Conservation (phyloP, 116 monocot genomes). For the Trichopus zeylanicus region DNA sequence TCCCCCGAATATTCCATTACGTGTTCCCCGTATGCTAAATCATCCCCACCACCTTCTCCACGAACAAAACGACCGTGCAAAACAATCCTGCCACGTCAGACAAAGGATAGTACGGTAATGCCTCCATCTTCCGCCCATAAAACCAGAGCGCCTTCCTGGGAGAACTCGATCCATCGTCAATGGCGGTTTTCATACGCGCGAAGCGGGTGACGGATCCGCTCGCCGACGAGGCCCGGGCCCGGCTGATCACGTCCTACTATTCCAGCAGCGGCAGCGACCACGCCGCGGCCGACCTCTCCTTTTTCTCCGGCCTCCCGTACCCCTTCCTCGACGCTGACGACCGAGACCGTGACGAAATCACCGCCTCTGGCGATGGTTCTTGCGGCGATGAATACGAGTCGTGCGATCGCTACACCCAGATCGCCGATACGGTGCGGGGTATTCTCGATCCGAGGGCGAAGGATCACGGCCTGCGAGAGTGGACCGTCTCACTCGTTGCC, state of each 20-base stretch:
- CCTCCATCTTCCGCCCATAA: no score
- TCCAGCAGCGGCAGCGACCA: conserved; percentile 9
- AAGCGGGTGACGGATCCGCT: neutral
- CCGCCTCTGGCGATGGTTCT: neutral
- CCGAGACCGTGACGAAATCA: neutral
- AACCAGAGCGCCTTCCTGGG: no score
- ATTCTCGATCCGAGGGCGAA: conserved; percentile 5
- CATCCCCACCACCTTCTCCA: no score
- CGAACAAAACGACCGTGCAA: no score
- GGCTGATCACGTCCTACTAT: neutral
- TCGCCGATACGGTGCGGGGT: conserved; percentile 12
- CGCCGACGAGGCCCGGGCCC: neutral
- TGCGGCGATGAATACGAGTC: neutral
- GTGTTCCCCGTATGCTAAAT: no score
- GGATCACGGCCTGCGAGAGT: conserved; percentile 4
- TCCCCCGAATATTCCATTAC: no score
- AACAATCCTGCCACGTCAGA: no score
- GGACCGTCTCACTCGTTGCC: conserved; percentile 7
- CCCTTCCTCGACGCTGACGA: conserved; percentile 6
- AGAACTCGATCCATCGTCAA: no score
- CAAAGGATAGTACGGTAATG: no score
- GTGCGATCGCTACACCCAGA: neutral
- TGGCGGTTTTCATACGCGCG: neutral
- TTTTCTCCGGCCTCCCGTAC: conserved; percentile 11
- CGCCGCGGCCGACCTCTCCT: conserved; percentile 3